These are phyloP conservation scores for Neurospora sp. DNA, from an alignment of 495 filamentous ascomycete species.

Conservation along the genomic window DNA sequence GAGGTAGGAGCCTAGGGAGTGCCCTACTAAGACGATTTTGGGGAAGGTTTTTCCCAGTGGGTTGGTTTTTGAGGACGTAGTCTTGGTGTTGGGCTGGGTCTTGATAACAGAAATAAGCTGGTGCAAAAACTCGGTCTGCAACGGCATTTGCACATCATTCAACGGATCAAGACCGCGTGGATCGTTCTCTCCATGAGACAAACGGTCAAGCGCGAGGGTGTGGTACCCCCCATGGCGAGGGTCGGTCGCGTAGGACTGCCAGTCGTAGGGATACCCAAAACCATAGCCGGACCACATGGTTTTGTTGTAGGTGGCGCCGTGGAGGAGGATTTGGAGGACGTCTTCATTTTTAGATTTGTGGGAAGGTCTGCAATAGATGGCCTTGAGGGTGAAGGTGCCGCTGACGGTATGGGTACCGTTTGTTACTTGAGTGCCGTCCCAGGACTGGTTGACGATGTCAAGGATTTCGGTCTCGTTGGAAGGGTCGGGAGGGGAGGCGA, in stretches of 20 bases:
- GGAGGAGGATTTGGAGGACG: constrained; percentile 15
- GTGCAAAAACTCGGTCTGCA: constrained; percentile 7
- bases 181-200: constrained; percentile 13
- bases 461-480: background rate
- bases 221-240: constrained; percentile 4
- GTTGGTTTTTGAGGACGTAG: constrained; percentile 44
- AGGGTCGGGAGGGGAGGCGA: constrained; percentile 2
- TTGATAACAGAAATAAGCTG: background rate
- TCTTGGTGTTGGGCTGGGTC: constrained; percentile 8
- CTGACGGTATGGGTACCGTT: constrained; percentile 1
- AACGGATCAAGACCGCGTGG: constrained; percentile 4
- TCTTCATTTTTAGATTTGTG: background rate
- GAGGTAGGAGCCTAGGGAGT: constrained; percentile 18
- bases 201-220: constrained; percentile 17
- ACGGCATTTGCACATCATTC: constrained; percentile 1
- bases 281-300: constrained; percentile 8
- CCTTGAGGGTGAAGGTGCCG: constrained; percentile 6
- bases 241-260: constrained; percentile 7
- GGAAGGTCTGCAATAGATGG: constrained; percentile 7
- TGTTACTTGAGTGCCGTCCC: background rate
- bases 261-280: constrained; percentile 8
- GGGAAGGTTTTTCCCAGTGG: constrained; percentile 10
- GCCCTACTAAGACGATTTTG: constrained; percentile 14
- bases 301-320: constrained; percentile 18
- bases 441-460: background rate